Base-by-base conservation (phyloP, 306 rosid species). In the Quercus glauca region DNA sequence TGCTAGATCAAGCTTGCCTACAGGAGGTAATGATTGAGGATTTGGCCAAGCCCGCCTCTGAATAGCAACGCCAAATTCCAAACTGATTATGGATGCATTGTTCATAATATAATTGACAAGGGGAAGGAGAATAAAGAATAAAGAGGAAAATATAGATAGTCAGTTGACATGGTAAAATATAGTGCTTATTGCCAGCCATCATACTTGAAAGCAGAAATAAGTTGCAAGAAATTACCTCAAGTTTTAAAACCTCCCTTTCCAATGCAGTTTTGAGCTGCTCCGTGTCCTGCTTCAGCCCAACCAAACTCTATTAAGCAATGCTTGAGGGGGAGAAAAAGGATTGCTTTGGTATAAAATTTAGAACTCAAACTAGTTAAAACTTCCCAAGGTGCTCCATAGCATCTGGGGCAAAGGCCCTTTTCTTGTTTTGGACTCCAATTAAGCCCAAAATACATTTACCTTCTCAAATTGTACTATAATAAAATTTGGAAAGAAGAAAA, bases 261-360 rank as follows among this genome's bases (percentile, higher is more conserved):
- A 96, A 74, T 55, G 91, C 87, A 80, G 75, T 82, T 88, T 87
- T 90, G 45, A 96, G 92, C 79, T 85, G 87, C 55, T 89, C 93
- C 4, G 94, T 90, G 86, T 90, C 99, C 99, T 93, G 92, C 81
- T 90, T 83, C 65, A 87, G 73, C 72, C 80, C 45, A 75, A 73
- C 80, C 37, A 75, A 73, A 84, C 69, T 85, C 26, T 19, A 68
- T 76, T 77, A 87, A 71, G 69, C 69, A 67, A 68, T 55, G 69
- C 74, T 63, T 25, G 41, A 21, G 20, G 17, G 41, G n/a, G 26
- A 19, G 1, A 33, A 18, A 28, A 33, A 35, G 72, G 11, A 67
- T 6, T 18, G 8, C 52, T 68, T 31, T 68, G 11, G 52, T 68
- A 29, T n/a, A 9, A 21, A 68, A 33, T 35, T 68, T 11, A 10